Evolutionary conservation across 2,329 filamentous ascomycete species (phyloP).

Genomic region (Celoporthe dispersa): DNA sequence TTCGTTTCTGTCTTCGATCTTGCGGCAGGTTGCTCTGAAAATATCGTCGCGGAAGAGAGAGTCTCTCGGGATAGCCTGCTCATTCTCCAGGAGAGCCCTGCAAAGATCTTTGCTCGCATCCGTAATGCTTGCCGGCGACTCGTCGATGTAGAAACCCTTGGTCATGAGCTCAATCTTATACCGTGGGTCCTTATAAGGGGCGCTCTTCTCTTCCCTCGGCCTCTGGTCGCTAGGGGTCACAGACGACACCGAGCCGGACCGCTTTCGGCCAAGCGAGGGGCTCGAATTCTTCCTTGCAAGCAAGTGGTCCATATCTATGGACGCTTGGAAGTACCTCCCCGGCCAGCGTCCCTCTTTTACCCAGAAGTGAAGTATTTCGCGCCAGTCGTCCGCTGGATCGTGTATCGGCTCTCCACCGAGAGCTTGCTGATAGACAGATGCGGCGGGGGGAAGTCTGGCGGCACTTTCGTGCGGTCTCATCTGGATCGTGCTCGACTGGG

Average conservation of each 20-base stretch:
- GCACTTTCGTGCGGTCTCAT: neutral
- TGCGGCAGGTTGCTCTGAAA: neutral
- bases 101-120: conserved; percentile 39
- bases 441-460: neutral
- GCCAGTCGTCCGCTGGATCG: neutral
- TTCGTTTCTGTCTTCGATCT: neutral
- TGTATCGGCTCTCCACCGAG: neutral
- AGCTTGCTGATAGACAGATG: neutral
- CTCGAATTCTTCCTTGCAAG: neutral
- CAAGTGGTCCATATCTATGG: conserved; percentile 37
- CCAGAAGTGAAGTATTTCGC: neutral
- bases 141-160: conserved; percentile 44
- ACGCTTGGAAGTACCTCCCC: neutral
- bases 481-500: neutral
- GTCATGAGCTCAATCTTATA: conserved; percentile 41
- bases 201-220: conserved; percentile 39
- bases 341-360: neutral
- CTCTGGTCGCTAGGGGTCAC: conserved; percentile 38
- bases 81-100: conserved; percentile 39
- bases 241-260: neutral
- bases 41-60: conserved; percentile 39
- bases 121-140: conserved; percentile 38
- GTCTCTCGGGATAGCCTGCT: too few relatives aligned
- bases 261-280: neutral
- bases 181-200: conserved; percentile 35